Evolutionary conservation across 345 rosid genomes (phyloP).

Genomic region (Raphanus raphanistrum): DNA sequence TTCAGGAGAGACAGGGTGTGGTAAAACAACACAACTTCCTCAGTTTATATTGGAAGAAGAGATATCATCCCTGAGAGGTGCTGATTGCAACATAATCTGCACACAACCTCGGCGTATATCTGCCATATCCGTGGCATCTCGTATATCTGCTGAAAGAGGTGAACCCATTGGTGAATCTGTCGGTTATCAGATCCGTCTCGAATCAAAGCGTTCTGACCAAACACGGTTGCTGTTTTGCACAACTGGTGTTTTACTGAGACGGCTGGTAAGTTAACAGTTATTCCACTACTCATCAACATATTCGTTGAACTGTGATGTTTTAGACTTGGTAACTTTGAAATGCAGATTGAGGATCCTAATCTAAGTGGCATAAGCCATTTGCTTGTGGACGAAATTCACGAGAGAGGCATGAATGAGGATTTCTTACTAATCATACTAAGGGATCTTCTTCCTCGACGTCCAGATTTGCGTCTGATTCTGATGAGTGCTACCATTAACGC

Average conservation of each 20-base stretch:
- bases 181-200: slow-evolving; percentile 96
- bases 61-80: slow-evolving; percentile 73
- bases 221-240: slow-evolving; percentile 93
- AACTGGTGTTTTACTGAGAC: slow-evolving; percentile 87
- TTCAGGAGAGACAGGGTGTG: slow-evolving; percentile 99
- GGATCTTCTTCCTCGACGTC: slow-evolving; percentile 91
- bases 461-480: slow-evolving; percentile 76
- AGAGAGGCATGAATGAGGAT: slow-evolving; percentile 98
- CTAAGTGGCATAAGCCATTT: slow-evolving; percentile 82
- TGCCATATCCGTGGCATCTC: slow-evolving; percentile 92
- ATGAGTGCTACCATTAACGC: slow-evolving; percentile 99
- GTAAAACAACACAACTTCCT: slow-evolving; percentile 97
- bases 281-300: slow-evolving; percentile 11
- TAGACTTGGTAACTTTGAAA: slow-evolving; percentile 25
- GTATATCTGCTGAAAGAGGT: slow-evolving; percentile 92
- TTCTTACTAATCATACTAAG: slow-evolving; percentile 81
- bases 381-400: slow-evolving; percentile 97
- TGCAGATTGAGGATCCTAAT: slow-evolving; percentile 83
- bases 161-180: slow-evolving; percentile 84
- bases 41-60: slow-evolving; percentile 91
- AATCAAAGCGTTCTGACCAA: slow-evolving; percentile 70
- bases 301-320: slow-evolving; percentile 5
- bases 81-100: slow-evolving; percentile 83
- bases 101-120: slow-evolving; percentile 98
- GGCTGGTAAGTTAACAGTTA: slow-evolving; percentile 52